A percentile compares a stretch with the other conserved stretches of the same genome.
Conservation (phyloP, 495 filamentous ascomycete genomes). For the Penicillium coprophilum region DNA sequence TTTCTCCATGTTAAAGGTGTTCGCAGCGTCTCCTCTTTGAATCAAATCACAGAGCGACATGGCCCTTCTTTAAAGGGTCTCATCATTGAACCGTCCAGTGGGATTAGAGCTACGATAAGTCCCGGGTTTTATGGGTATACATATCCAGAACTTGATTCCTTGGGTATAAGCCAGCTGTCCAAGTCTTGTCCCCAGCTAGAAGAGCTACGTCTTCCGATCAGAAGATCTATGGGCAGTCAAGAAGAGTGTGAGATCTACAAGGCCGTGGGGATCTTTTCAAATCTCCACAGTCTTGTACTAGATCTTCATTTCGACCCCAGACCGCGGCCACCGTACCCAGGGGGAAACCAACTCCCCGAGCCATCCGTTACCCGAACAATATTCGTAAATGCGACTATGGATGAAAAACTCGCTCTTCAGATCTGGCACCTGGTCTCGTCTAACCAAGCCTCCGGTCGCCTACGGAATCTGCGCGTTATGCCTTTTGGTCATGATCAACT, state of each 20-base stretch:
- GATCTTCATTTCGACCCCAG: not conserved
- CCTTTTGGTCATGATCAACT: not conserved
- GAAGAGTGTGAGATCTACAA: slow-evolving; percentile 2
- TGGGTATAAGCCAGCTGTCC: not conserved
- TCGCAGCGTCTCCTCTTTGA: not conserved
- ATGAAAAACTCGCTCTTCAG: slow-evolving; percentile 9
- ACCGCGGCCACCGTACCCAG: not conserved
- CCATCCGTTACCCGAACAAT: not conserved
- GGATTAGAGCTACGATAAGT: too few species aligned
- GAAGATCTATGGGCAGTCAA: not conserved
- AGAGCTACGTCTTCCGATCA: not conserved
- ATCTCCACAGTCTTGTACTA: not conserved
- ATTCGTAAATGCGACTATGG: slow-evolving; percentile 9
- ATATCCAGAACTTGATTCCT: not conserved
- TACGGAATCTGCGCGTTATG: not conserved
- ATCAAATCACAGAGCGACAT: slow-evolving; percentile 13
- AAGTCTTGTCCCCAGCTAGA: not conserved
- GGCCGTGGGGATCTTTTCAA: not conserved
- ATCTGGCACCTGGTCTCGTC: slow-evolving; percentile 11
- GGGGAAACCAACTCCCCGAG: not conserved
- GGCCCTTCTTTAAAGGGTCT: slow-evolving; percentile 16
- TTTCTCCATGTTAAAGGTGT: slow-evolving; percentile 7
- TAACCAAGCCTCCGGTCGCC: not conserved
- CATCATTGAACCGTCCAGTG: not conserved
- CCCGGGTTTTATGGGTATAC: not conserved